Evolutionary conservation across 2,329 filamentous ascomycete species (phyloP).

Genomic region (Colletotrichum caudatum): DNA sequence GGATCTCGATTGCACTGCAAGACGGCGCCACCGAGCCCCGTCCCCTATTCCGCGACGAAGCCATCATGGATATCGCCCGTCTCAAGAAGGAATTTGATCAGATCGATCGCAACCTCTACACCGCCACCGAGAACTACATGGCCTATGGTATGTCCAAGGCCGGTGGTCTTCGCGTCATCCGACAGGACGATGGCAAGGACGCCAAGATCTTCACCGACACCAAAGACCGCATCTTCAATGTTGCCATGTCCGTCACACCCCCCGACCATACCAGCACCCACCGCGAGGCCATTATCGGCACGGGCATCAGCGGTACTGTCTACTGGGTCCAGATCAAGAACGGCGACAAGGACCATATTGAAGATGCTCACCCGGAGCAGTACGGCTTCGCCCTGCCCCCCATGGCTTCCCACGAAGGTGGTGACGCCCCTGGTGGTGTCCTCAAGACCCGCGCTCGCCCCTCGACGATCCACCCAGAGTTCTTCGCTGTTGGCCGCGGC

Average conservation of each 20-base stretch:
- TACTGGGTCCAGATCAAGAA: conserved; percentile 91
- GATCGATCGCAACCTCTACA: conserved; percentile 91
- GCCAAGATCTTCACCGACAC: conserved; percentile 92
- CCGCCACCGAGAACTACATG: conserved; percentile 91
- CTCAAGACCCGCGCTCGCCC: conserved; percentile 95
- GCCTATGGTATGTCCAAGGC: conserved; percentile 94
- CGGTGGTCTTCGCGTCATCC: conserved; percentile 91
- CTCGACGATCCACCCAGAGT: conserved; percentile 89
- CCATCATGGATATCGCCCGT: conserved; percentile 91
- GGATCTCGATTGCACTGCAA: conserved; percentile 87
- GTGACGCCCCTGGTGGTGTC: conserved; percentile 90
- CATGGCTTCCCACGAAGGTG: conserved; percentile 85
- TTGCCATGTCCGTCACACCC: conserved; percentile 81
- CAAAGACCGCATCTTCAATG: conserved; percentile 94
- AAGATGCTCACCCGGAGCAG: conserved; percentile 82
- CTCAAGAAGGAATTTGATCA: conserved; percentile 99
- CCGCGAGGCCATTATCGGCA: conserved; percentile 88
- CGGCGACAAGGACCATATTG: conserved; percentile 81
- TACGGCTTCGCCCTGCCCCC: conserved; percentile 92
- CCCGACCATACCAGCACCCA: conserved; percentile 67
- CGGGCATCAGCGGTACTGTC: conserved; percentile 94
- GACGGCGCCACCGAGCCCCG: conserved; percentile 66
- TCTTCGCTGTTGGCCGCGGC: conserved; percentile 94
- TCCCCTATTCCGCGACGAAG: conserved; percentile 78
- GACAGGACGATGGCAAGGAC: conserved; percentile 92